Evolutionary conservation across 805 yeast species (phyloP).

Genomic region (Kluyveromyces aestuarii): DNA sequence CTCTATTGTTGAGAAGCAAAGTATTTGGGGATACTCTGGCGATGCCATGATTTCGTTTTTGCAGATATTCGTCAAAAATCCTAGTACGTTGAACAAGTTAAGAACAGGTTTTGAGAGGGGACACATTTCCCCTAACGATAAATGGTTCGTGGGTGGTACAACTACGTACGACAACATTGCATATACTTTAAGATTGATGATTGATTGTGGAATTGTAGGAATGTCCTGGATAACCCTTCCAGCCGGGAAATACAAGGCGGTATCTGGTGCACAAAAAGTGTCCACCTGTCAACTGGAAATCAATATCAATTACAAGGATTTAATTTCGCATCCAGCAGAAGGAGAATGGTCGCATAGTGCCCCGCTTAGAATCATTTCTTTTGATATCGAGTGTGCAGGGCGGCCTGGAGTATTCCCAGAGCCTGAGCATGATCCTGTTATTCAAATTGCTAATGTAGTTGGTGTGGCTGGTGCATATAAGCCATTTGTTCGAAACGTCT

Average conservation of each 20-base stretch:
- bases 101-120: slow-evolving; percentile 83
- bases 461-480: slow-evolving; percentile 62
- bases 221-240: slow-evolving; percentile 98
- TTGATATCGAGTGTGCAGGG: slow-evolving; percentile 98
- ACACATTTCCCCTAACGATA: slow-evolving; percentile 52
- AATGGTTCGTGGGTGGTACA: slow-evolving; percentile 49
- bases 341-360: slow-evolving; percentile 93
- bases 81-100: slow-evolving; percentile 55
- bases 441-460: slow-evolving; percentile 94
- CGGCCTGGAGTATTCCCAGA: slow-evolving; percentile 96
- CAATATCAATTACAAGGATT: slow-evolving; percentile 52
- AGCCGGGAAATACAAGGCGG: slow-evolving; percentile 50
- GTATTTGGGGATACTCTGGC: slow-evolving; percentile 90
- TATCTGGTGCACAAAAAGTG: slow-evolving; percentile 33
- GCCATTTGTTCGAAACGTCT: slow-evolving; percentile 91
- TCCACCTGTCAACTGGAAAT: slow-evolving; percentile 87
- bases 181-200: slow-evolving; percentile 77
- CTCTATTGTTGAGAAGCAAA: slow-evolving; percentile 63
- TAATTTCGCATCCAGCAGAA: slow-evolving; percentile 77
- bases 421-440: slow-evolving; percentile 85
- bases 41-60: slow-evolving; percentile 70
- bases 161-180: slow-evolving; percentile 87
- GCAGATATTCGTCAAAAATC: slow-evolving; percentile 59
- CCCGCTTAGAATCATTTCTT: slow-evolving; percentile 84
- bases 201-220: slow-evolving; percentile 86